Conservation (phyloP, 2,329 filamentous ascomycete species). For the Metarhizium sp. region DNA sequence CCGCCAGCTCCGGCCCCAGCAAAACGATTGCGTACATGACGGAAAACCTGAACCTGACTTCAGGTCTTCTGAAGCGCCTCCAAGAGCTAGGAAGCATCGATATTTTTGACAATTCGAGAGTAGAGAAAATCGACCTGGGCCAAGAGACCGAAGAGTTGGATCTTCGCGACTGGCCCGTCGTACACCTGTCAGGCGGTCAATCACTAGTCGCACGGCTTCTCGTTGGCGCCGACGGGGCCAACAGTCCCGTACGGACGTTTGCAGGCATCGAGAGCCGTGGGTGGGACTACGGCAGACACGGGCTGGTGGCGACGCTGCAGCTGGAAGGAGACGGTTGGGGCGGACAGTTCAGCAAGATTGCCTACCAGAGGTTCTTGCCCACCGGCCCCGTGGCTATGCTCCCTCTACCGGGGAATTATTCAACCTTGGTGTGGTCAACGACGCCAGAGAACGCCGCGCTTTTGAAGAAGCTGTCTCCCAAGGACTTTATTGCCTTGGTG, state of each 20-base stretch:
- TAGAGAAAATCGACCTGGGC: constrained; percentile 72
- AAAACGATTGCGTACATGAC: constrained; percentile 89
- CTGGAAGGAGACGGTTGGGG: constrained; percentile 53
- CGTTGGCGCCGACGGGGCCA: constrained; percentile 88
- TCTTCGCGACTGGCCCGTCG: constrained; percentile 77
- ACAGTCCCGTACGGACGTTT: constrained; percentile 85
- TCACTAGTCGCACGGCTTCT: constrained; percentile 72
- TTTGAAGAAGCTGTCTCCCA: constrained; percentile 63
- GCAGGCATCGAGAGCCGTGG: constrained; percentile 77
- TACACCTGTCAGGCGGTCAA: constrained; percentile 60
- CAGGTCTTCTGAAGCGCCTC: constrained; percentile 63
- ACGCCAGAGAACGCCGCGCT: constrained; percentile 69
- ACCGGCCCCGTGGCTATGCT: constrained; percentile 87
- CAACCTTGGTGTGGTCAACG: constrained; percentile 92
- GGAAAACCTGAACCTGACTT: constrained; percentile 85
- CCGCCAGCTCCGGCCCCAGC: constrained; percentile 32
- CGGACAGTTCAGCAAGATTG: constrained; percentile 54
- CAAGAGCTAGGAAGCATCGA: constrained; percentile 59
- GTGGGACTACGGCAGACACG: constrained; percentile 89
- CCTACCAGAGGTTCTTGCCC: constrained; percentile 92
- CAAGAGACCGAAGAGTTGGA: constrained; percentile 59
- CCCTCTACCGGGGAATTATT: constrained; percentile 72
- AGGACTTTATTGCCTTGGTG: constrained; percentile 76
- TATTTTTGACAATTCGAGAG: constrained; percentile 66
- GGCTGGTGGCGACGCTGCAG: constrained; percentile 80